Evolutionary conservation across 768 basidiomycete species (phyloP).

Genomic region (Boletales sp.): DNA sequence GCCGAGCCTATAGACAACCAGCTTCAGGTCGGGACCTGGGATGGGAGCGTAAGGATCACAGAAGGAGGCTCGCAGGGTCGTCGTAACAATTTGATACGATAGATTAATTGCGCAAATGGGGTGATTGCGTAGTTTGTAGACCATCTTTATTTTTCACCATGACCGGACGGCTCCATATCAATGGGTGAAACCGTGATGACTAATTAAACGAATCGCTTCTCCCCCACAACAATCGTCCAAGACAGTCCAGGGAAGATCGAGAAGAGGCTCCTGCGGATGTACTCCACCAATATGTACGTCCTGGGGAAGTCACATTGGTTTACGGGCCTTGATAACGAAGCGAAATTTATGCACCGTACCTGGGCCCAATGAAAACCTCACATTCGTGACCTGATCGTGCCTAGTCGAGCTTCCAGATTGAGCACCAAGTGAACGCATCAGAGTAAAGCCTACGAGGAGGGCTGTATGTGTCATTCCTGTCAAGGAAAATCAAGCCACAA

Average conservation of each 20-base stretch:
- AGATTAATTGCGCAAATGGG: constrained; percentile 10
- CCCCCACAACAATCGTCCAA: background rate
- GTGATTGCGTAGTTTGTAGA: constrained; percentile 10
- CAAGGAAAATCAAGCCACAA: background rate
- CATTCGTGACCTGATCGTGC: constrained; percentile 10
- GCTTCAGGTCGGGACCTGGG: constrained; percentile 6
- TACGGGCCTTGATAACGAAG: background rate
- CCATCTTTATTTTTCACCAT: constrained; percentile 8
- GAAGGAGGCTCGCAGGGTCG: constrained; percentile 6
- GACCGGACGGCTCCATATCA: background rate
- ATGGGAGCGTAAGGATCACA: constrained; percentile 12
- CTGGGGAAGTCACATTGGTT: background rate
- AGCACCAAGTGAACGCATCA: background rate
- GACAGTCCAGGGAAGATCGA: background rate
- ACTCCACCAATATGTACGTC: background rate
- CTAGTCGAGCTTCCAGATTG: constrained; percentile 1
- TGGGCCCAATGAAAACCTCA: constrained; percentile 1
- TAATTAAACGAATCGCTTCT: background rate
- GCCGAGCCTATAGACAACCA: background rate
- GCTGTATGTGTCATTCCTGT: background rate
- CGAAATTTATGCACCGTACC: constrained; percentile 11
- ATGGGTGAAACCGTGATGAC: constrained; percentile 4
- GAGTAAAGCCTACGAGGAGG: background rate
- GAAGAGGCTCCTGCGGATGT: background rate
- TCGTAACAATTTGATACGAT: constrained; percentile 6